Evolutionary conservation across 495 filamentous ascomycete species (phyloP), one percentile per base, ranked within the genome.

Genomic region (Neurospora sp.): DNA sequence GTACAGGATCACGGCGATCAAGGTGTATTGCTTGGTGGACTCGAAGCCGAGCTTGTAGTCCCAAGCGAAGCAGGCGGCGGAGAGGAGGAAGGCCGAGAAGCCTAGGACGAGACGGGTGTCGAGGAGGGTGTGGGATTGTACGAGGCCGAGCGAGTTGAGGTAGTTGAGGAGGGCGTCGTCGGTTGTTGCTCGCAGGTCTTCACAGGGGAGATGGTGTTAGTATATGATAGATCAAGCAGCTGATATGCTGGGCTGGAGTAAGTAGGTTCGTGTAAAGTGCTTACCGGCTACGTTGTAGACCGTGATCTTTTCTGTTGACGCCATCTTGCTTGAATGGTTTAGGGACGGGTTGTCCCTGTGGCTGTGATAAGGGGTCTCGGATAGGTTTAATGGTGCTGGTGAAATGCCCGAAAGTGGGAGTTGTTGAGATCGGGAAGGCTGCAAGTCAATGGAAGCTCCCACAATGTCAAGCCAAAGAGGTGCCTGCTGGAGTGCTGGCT

Each of bases 151-250:
- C 31, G 31, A 35, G 81, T 89, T 93, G 69, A 98, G 89, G 83
- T 98, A 98, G 82, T 94, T 92, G n/a, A 91, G 88, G 68, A 99
- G 89, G 71, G 94, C 93, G 78, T 99, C 96, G 85, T 99, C 96
- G 78, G 91, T 92, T 22, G 94, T 96, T 80, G 96, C 97, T 83
- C 98, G 98, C 72, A 99, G 91, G 80, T 97, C 96, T 97, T 35
- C 31, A 5, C 31, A 72, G 69, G 42, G 39, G 65, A 12, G 68
- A 35, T 46, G 72, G 68, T 74, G 39, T 68, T 71, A 20, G 42
- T 18, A 35, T 5, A 35, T 5, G 31, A 35, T 35, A 35, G 31
- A 35, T 35, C 31, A 35, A 35, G 31, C 4, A 35, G 31, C 31
- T 35, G 31, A 35, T 35, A 35, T 35, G 31, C 31, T 5, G 31